Evolutionary conservation across 2,329 filamentous ascomycete species (phyloP).

Genomic region (Colletotrichum liaoningense): DNA sequence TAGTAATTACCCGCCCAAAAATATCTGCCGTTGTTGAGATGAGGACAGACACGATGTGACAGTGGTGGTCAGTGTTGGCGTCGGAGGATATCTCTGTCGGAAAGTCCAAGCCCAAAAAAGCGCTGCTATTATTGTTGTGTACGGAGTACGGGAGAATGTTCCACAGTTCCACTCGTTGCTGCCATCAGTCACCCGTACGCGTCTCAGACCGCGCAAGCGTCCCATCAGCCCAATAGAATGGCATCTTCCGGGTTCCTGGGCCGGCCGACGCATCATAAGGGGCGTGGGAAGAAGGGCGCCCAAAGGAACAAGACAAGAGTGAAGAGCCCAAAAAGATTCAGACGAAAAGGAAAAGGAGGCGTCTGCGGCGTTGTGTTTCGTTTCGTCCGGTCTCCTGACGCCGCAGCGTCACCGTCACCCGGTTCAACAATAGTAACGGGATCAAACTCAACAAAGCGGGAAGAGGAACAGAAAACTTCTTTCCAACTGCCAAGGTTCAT

Average conservation of each 20-base stretch:
- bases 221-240: background rate
- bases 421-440: background rate
- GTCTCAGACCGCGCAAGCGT: background rate
- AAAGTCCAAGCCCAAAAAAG: too few relatives aligned
- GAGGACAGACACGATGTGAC: background rate
- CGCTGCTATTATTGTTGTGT: too few relatives aligned
- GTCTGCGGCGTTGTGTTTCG: background rate
- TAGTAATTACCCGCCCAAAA: background rate
- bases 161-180: too few relatives aligned
- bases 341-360: background rate
- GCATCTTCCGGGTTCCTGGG: conserved; percentile 3
- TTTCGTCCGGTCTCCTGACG: background rate
- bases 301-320: too few relatives aligned
- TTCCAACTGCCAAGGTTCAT: too few relatives aligned
- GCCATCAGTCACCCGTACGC: background rate
- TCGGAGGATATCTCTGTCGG: conserved; percentile 21
- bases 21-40: background rate
- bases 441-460: background rate
- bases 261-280: background rate
- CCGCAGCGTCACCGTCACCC: background rate
- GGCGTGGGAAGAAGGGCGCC: background rate
- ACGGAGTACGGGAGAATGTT: too few relatives aligned
- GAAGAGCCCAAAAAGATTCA: background rate
- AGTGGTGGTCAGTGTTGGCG: background rate
- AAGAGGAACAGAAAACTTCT: background rate